These are phyloP conservation scores for Trypanosoma melophagium DNA, from an alignment of 208 protist species.

Conservation along the genomic window DNA sequence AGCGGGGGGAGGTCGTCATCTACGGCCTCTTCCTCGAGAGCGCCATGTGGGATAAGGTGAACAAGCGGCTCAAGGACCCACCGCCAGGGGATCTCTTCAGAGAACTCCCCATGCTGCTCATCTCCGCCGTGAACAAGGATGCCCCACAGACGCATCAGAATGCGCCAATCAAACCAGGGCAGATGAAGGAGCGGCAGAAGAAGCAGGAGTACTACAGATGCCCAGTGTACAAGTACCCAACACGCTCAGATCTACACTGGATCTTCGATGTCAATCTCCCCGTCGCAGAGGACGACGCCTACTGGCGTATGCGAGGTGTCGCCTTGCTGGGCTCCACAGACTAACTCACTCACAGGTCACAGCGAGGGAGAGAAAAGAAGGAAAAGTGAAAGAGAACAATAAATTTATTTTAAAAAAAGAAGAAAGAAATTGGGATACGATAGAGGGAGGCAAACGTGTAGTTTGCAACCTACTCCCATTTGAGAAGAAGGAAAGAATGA, in stretches of 20 bases:
- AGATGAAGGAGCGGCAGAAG: slow-evolving; percentile 79
- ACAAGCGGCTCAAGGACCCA: slow-evolving; percentile 92
- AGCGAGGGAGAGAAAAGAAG: neutral
- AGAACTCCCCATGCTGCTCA: slow-evolving; percentile 95
- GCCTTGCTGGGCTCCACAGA: slow-evolving; percentile 86
- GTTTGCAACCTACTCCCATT: too few relatives aligned
- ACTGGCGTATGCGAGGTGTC: slow-evolving; percentile 97
- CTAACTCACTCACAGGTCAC: slow-evolving; percentile 32
- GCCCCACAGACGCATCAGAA: slow-evolving; percentile 59
- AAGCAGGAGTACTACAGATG: slow-evolving; percentile 95
- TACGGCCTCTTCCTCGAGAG: slow-evolving; percentile 98
- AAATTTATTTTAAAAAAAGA: slow-evolving; percentile 7
- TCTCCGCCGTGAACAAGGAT: slow-evolving; percentile 92
- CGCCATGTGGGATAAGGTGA: slow-evolving; percentile 95
- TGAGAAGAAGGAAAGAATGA: too few relatives aligned
- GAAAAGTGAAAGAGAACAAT: slow-evolving; percentile 1
- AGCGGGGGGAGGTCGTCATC: slow-evolving; percentile 96
- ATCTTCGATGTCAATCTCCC: slow-evolving; percentile 96
- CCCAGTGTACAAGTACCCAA: slow-evolving; percentile 97
- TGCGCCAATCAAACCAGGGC: slow-evolving; percentile 59
- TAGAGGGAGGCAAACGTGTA: neutral
- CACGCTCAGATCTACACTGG: slow-evolving; percentile 95
- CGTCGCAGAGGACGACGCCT: slow-evolving; percentile 91
- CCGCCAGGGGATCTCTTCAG: slow-evolving; percentile 94
- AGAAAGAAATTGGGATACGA: slow-evolving; percentile 4